Base-by-base conservation (phyloP, 768 basidiomycete species). In the Mycena pura region DNA sequence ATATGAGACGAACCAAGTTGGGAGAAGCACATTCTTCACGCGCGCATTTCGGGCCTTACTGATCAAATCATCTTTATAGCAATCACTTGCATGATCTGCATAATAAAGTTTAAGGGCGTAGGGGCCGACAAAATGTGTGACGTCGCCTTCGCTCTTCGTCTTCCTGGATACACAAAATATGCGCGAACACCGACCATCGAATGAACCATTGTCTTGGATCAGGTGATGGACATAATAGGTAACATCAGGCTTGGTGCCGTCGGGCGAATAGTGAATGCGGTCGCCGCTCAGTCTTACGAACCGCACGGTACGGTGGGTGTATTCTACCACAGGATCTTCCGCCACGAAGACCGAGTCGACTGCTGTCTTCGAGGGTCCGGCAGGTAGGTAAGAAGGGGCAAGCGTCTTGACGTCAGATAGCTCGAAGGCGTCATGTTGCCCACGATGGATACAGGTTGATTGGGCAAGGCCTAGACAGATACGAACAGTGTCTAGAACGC, bases 401-500 rank as follows among this genome's bases (percentile, higher is more conserved):
- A 57, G 31, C 3, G 32, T 52, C 34, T 28, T 60, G 19, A 28
- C 32, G 6, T 19, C 19, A 46, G 6, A 7, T 6, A 60, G 57
- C 17, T 59, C 25, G 32, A 59, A 59, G 13, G 25, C 57, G 25
- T 51, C 49, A 34, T 59, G 57, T 51, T 49, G 56, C 22, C 57
- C 57, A 14, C 57, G 57, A 48, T 59, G 41, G 43, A 51, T 25
- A 45, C 11, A 19, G 25, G 22, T 51, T 11, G 57, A 45, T n/a
- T 32, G 22, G 34, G 38, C 49, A 45, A 52, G 25, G 1, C 57
- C 57, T 2, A 59, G 49, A 39, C 57, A 59, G 27, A 59, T 38
- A 9, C 49, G 57, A 28, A 59, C 11, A 11, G 24, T 59, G 32
- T 59, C 57, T 2, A 59, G 57, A 10, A 52, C 57, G 15, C 57